Base-by-base conservation (phyloP, 495 filamentous ascomycete genomes). In the Daldinia concentrica region DNA sequence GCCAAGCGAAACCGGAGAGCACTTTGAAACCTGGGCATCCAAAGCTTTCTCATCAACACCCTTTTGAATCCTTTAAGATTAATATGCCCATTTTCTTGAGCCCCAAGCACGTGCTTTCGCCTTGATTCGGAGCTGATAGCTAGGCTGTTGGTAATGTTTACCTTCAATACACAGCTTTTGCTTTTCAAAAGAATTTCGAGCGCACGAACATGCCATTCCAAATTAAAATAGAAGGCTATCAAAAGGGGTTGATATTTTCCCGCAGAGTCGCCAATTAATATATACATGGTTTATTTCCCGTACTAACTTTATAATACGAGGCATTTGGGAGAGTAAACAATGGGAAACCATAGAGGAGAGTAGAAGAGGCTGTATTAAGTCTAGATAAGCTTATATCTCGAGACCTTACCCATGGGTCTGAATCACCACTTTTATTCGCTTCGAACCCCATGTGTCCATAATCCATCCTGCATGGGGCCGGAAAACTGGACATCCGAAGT, bases 1-100 rank as follows among this genome's bases (percentile, higher is more conserved):
- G 68, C 68, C 68, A 71, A 71, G 68, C 68, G 68, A 71, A 71
- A 71, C 68, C 62, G 58, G 67, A 69, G 68, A 62, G 24, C 39
- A 39, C 41, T 65, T 66, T 71, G 68, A 71, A 71, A 71, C 68
- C 19, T 43, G 15, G 32, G 15, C 30, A 58, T 61, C 62, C 51
- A 62, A 62, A 43, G 48, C 14, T 56, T 3, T 62, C 39, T 41
- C 39, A 50, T 58, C 48, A 22, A 58, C 24, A 14, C 27, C 48
- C 30, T 27, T 17, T 55, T 14, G 12, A 51, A 34, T 61, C 50
- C 29, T 61, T 56, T 11, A 15, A 61, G 50, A 52, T 61, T 52
- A 11, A 12, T 19, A 34, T 58, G 32, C 6, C 32, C 19, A 22
- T 48, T 29, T 4, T 66, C 29, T 64, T 22, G 37, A 68, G 55